Percentiles rank a stretch among this genome's conserved stretches.
These are phyloP conservation scores for Claviceps pazoutovae DNA, from an alignment of 2,329 filamentous ascomycete species.

Conservation along the genomic window DNA sequence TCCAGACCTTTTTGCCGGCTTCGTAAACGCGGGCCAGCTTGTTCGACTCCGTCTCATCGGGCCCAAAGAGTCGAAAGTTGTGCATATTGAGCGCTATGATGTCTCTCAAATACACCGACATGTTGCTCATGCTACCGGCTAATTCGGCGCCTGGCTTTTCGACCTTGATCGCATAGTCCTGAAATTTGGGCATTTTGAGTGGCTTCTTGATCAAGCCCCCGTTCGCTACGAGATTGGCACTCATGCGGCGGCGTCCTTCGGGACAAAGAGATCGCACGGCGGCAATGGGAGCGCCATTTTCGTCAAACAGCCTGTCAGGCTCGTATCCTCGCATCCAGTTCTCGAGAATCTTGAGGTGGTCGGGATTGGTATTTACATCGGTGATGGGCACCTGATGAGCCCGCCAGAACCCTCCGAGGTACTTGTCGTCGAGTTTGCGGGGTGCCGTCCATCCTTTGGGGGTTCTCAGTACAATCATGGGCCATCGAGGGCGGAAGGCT, in stretches of 20 bases:
- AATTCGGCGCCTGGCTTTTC: slow-evolving; percentile 43
- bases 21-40: slow-evolving; percentile 61
- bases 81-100: slow-evolving; percentile 49
- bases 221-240: slow-evolving; percentile 62
- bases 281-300: slow-evolving; percentile 46
- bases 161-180: slow-evolving; percentile 49
- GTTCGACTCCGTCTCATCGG: slow-evolving; percentile 72
- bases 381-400: slow-evolving; percentile 66
- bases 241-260: slow-evolving; percentile 54
- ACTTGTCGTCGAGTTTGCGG: slow-evolving; percentile 55
- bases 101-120: slow-evolving; percentile 53
- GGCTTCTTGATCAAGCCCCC: slow-evolving; percentile 55
- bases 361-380: slow-evolving; percentile 50
- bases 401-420: slow-evolving; percentile 64
- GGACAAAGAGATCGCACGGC: slow-evolving; percentile 54
- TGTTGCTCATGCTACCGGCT: slow-evolving; percentile 54
- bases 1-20: slow-evolving; percentile 66
- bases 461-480: slow-evolving; percentile 63
- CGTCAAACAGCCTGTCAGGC: slow-evolving; percentile 56
- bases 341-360: slow-evolving; percentile 55
- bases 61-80: slow-evolving; percentile 64
- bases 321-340: slow-evolving; percentile 66
- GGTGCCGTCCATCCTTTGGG: slow-evolving; percentile 74
- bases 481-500: slow-evolving; percentile 58
- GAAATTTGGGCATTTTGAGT: slow-evolving; percentile 56